These are phyloP conservation scores for Fusarium falciforme DNA, from an alignment of 2,329 filamentous ascomycete species.

Conservation along the genomic window DNA sequence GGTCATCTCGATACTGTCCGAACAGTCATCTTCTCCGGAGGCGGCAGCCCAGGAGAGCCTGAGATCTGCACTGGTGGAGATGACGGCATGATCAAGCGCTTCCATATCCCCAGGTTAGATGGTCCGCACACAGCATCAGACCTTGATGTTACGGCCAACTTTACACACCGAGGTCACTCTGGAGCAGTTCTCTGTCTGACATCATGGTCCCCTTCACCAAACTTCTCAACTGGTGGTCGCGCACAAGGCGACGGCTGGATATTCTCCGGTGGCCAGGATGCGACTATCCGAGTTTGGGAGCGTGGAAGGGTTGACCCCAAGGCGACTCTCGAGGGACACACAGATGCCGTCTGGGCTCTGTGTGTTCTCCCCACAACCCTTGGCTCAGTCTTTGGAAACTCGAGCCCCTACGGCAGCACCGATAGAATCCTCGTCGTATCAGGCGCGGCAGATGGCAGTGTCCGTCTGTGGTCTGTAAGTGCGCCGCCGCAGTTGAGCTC, in stretches of 20 bases:
- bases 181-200: constrained; percentile 89
- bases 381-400: constrained; percentile 82
- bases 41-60: constrained; percentile 93
- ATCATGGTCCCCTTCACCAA: constrained; percentile 87
- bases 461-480: constrained; percentile 95
- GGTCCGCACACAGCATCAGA: constrained; percentile 73
- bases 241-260: constrained; percentile 96
- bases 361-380: constrained; percentile 90
- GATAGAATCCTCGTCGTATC: constrained; percentile 93
- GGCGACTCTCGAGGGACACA: constrained; percentile 92
- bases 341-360: constrained; percentile 94
- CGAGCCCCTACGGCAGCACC: constrained; percentile 78
- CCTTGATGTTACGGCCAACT: constrained; percentile 91
- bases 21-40: constrained; percentile 95
- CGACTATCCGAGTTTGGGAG: constrained; percentile 95
- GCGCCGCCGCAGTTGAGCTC: constrained; percentile 88
- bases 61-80: constrained; percentile 97
- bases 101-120: constrained; percentile 90
- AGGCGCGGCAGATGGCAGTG: constrained; percentile 88
- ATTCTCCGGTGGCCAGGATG: constrained; percentile 95
- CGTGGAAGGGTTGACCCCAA: constrained; percentile 94
- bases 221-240: constrained; percentile 88
- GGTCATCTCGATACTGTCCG: constrained; percentile 95
- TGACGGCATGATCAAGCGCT: constrained; percentile 95
- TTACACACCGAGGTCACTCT: constrained; percentile 94